Conservation (phyloP, 345 rosid species). For the Carallia brachiata region DNA sequence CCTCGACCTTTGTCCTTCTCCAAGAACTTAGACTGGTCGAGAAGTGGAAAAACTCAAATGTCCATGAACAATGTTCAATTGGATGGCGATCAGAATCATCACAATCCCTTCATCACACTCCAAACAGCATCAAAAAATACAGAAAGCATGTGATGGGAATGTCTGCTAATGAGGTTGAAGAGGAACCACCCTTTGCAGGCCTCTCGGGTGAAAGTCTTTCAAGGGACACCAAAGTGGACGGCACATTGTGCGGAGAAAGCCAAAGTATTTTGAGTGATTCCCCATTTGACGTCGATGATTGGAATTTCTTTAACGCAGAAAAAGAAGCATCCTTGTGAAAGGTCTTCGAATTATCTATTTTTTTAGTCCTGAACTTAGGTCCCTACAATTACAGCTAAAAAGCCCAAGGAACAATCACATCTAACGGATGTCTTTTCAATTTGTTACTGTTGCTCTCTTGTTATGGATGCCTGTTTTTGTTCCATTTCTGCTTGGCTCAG, state of each 20-base stretch:
- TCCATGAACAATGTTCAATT: background rate
- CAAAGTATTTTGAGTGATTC: background rate
- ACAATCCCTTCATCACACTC: background rate
- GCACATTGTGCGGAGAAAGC: background rate
- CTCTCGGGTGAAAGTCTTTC: background rate
- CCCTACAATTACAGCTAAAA: no score
- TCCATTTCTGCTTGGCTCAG: no score
- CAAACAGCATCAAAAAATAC: background rate
- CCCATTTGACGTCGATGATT: background rate
- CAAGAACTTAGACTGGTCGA: constrained; percentile 29
- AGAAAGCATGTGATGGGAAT: constrained; percentile 3
- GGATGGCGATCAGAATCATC: background rate
- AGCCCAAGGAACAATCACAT: no score
- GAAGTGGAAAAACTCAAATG: constrained; percentile 58
- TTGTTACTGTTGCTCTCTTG: no score
- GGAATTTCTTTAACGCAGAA: background rate
- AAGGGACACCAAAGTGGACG: background rate
- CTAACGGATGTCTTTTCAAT: no score
- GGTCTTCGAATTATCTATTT: no score
- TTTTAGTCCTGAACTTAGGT: no score
- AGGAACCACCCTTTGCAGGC: no score
- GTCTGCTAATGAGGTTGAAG: background rate
- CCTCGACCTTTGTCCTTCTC: constrained; percentile 30
- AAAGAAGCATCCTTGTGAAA: background rate
- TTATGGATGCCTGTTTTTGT: no score